Base-by-base conservation (phyloP, 1,284 basidiomycete species). In the Lignosus rhinocerotis region DNA sequence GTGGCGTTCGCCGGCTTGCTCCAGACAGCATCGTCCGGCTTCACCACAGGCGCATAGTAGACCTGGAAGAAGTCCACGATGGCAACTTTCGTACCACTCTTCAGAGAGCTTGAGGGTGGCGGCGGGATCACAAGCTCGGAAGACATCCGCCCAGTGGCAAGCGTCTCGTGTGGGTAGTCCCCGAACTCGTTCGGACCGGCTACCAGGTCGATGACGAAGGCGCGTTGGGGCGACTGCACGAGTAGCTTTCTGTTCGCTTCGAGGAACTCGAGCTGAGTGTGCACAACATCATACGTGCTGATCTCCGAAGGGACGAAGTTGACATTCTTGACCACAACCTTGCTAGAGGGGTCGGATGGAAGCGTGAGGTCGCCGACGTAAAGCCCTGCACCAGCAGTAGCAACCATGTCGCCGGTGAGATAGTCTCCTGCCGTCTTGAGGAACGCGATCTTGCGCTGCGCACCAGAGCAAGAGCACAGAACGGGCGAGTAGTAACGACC, bases 11-110 rank as follows among this genome's bases (percentile, higher is more conserved):
- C 83, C 2, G 88, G 88, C 66, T 84, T 87, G 53, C 85, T 85
- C 86, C 86, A 90, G 3, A 90, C 70, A 1, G 78, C 74, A 21
- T 77, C 75, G 19, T 75, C 76, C 2, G 73, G 62, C 25, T 73
- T 67, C 17, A 82, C 69, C 6, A 72, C 76, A 10, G 78, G 75
- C 0, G 76, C 80, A 56, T 84, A 70, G 67, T 88, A 87, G 2
- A 90, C 81, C 64, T 90, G 80, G 69, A 78, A 82, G 66, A 84
- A 82, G 63, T 90, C 87, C 10, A 87, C 79, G 60, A 90, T 86
- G 0, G 86, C 88, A 9, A 83, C 76, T 19, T n/a, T 59, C 36
- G 43, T 47, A 21, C 47, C 43, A 38, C 51, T 56, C 57, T 65
- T 62, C 12, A 48, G 33, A 3, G 63, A 53, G 0, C 51, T 39